phyloP scores from a whole-genome alignment of 768 basidiomycete genomes.

The Chiua virens region DNA sequence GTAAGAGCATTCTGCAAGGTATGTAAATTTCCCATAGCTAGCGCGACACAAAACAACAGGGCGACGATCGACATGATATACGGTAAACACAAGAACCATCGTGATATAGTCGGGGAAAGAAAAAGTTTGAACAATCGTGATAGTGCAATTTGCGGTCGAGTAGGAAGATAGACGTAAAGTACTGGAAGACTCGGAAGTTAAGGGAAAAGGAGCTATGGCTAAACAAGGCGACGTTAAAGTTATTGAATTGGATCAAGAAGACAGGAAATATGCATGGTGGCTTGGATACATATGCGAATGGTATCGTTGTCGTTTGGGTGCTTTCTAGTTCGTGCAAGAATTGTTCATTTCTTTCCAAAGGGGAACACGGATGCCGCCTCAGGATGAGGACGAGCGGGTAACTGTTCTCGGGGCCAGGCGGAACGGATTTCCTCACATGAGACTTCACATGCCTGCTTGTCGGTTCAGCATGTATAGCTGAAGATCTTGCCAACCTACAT shows the following conservation, averaged over 20 bases:
- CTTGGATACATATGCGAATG: slow-evolving; percentile 26
- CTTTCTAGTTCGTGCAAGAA: slow-evolving; percentile 28
- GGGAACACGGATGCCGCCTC: slow-evolving; percentile 7
- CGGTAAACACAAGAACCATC: slow-evolving; percentile 14
- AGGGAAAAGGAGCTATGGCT: neutral
- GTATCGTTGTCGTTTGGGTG: slow-evolving; percentile 28
- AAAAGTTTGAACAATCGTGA: neutral
- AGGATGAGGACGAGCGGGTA: neutral
- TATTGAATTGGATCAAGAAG: slow-evolving; percentile 3
- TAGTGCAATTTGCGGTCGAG: slow-evolving; percentile 5
- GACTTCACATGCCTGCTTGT: slow-evolving; percentile 59
- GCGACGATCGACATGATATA: slow-evolving; percentile 22
- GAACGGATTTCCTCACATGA: neutral
- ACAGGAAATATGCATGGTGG: slow-evolving; percentile 14
- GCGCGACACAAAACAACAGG: slow-evolving; percentile 25
- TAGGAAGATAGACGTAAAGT: slow-evolving; percentile 13
- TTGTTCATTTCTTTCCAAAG: slow-evolving; percentile 14
- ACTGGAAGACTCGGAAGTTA: slow-evolving; percentile 8
- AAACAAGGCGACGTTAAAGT: slow-evolving; percentile 4
- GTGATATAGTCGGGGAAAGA: neutral
- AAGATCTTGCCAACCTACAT: slow-evolving; percentile 76
- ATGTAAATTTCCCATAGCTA: slow-evolving; percentile 20
- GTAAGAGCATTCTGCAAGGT: slow-evolving; percentile 6
- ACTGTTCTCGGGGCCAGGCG: neutral
- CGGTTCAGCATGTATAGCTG: slow-evolving; percentile 75